phyloP scores from a whole-genome alignment of 495 filamentous ascomycete species.

The Terfezia claveryi region DNA sequence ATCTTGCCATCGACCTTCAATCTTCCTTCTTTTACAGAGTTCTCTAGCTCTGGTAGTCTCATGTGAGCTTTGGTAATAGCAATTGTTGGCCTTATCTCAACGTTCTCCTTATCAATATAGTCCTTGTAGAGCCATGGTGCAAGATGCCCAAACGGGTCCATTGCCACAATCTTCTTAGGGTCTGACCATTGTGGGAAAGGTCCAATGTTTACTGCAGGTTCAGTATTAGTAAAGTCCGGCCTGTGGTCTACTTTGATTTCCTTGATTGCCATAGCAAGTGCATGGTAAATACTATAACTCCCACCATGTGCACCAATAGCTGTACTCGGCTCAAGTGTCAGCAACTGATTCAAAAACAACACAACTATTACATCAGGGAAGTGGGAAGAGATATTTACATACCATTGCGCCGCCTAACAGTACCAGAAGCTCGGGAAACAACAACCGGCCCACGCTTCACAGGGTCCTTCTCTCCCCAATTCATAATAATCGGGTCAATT shows the following conservation, averaged over 20 bases:
- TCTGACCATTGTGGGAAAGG: conserved; percentile 79
- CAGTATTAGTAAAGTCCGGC: conserved; percentile 85
- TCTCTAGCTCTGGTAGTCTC: conserved; percentile 82
- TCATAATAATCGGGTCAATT: conserved; percentile 69
- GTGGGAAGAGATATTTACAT: conserved; percentile 16
- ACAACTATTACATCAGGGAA: conserved; percentile 7
- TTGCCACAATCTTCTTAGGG: conserved; percentile 85
- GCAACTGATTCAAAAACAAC: conserved; percentile 1
- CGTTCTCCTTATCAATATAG: conserved; percentile 41
- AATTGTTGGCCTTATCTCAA: conserved; percentile 87
- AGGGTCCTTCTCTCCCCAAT: conserved; percentile 68
- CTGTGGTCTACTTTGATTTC: conserved; percentile 66
- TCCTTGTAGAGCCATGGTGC: conserved; percentile 61
- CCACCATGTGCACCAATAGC: conserved; percentile 72
- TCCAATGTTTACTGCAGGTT: conserved; percentile 71
- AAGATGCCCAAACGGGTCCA: conserved; percentile 87
- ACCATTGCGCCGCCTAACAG: conserved; percentile 73
- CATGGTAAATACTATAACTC: conserved; percentile 94
- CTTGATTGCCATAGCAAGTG: conserved; percentile 76
- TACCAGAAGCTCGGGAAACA: conserved; percentile 52
- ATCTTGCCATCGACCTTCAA: conserved; percentile 66
- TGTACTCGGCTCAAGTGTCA: conserved; percentile 6
- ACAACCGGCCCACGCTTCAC: conserved; percentile 66
- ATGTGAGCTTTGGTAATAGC: conserved; percentile 90
- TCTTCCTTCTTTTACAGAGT: conserved; percentile 57